Conservation (phyloP, 164 flowering plant species). For the Taxillus chinensis region DNA sequence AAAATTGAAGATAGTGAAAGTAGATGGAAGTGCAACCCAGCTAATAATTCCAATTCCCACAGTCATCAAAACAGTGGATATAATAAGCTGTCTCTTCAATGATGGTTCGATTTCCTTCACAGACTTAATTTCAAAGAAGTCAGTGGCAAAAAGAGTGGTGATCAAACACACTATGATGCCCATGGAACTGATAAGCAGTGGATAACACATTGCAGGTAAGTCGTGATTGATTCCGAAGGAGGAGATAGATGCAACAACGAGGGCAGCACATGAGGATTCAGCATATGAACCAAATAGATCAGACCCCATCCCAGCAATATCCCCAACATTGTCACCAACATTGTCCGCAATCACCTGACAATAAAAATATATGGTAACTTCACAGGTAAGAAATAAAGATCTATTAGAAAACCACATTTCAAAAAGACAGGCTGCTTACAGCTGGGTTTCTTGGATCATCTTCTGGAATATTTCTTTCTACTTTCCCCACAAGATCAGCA, state of each 20-base stretch:
- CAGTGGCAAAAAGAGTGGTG: slow-evolving; percentile 55
- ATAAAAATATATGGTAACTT: background rate
- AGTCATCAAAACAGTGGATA: slow-evolving; percentile 48
- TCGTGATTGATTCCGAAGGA: slow-evolving; percentile 49
- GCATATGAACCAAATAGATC: slow-evolving; percentile 57
- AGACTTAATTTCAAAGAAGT: slow-evolving; percentile 40
- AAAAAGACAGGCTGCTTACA: slow-evolving; percentile 23
- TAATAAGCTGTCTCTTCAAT: slow-evolving; percentile 39
- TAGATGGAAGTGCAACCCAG: slow-evolving; percentile 40
- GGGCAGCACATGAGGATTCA: slow-evolving; percentile 51
- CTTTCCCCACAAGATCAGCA: slow-evolving; percentile 92
- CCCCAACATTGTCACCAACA: slow-evolving; percentile 67
- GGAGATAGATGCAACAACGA: slow-evolving; percentile 51
- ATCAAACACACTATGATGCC: slow-evolving; percentile 47
- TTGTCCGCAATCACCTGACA: slow-evolving; percentile 79
- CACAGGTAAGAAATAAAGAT: background rate
- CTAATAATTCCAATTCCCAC: slow-evolving; percentile 36
- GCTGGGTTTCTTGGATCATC: slow-evolving; percentile 91
- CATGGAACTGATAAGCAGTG: slow-evolving; percentile 39
- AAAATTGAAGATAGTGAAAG: slow-evolving; percentile 50
- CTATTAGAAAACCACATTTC: background rate
- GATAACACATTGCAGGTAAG: slow-evolving; percentile 36
- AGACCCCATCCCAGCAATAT: slow-evolving; percentile 59
- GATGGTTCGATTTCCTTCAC: slow-evolving; percentile 50
- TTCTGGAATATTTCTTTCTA: slow-evolving; percentile 82